Evolutionary conservation across 495 filamentous ascomycete genomes (phyloP), one percentile per base, ranked within the genome.

Genomic region (Aspergillus nanangensis): DNA sequence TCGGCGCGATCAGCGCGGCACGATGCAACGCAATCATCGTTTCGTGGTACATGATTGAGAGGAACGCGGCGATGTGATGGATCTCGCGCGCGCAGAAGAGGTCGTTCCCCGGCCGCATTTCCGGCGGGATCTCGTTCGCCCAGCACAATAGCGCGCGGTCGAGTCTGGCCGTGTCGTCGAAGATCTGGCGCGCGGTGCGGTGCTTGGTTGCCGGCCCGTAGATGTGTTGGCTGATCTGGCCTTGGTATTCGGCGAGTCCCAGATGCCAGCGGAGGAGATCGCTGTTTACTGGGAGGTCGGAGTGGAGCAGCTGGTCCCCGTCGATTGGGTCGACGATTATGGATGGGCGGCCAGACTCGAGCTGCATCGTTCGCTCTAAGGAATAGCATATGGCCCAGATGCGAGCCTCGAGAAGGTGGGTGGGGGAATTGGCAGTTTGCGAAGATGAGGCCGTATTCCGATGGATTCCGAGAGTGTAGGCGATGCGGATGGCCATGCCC

Each of bases 381-480:
- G 20, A 53, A 17, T 45, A 53, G 41, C 51, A 53, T 0, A 35
- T 24, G 2, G 45, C 41, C 51, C 45, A 53, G 9, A 53, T 41
- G 31, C 2, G 49, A 24, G 11, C 38, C 11, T 4, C 32, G 18
- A 8, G 27, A 22, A 1, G 15, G 23, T 4, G 18, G 5, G 11
- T 3, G 20, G 10, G 11, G 11, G n/a, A n/a, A 14, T 17, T 41
- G 3, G 38, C 22, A n/a, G 38, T 27, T 9, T 21, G 22, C 7
- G 5, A 22, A n/a, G n/a, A n/a, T n/a, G n/a, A n/a, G 4, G 14
- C 4, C 5, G 8, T 5, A 3, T 19, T 19, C 3, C 45, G 45
- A 25, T 54, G 42, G 8, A 54, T 14, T 0, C 51, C 51, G 1
- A 54, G 23, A 4, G 51, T 54, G 5, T 46, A 50, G 2, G 51